Conservation (phyloP, 306 rosid species). For the Hippophae gyantsensis region DNA sequence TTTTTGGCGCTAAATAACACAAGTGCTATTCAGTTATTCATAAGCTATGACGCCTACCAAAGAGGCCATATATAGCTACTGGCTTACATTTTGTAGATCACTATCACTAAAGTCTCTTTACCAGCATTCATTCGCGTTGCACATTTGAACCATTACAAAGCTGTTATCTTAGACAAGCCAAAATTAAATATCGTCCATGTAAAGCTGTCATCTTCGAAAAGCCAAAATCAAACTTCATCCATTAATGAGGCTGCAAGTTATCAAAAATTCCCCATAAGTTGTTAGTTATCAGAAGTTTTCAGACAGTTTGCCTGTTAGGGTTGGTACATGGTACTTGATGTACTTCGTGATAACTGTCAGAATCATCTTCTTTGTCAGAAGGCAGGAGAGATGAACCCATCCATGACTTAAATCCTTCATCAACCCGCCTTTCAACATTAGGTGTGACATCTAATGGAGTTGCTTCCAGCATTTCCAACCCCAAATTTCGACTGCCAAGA, state of each 20-base stretch:
- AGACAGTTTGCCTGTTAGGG: constrained; percentile 38
- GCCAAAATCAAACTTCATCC: constrained; percentile 22
- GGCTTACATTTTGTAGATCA: constrained; percentile 16
- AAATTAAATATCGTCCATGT: constrained; percentile 15
- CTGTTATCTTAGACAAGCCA: constrained; percentile 16
- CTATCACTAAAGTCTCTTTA: constrained; percentile 7
- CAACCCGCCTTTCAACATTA: constrained; percentile 72
- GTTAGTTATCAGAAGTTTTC: constrained; percentile 16
- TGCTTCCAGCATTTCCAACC: constrained; percentile 91
- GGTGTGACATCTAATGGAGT: constrained; percentile 66
- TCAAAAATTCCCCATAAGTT: constrained; percentile 18
- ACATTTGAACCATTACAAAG: constrained; percentile 9
- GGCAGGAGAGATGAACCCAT: constrained; percentile 94
- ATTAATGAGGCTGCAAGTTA: constrained; percentile 23
- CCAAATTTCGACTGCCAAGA: constrained; percentile 47
- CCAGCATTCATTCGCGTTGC: constrained; percentile 5
- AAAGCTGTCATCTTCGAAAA: constrained; percentile 10
- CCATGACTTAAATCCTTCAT: constrained; percentile 90
- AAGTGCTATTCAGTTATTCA: constrained; percentile 20
- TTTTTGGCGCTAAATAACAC: too few relatives aligned
- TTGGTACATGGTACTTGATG: constrained; percentile 27
- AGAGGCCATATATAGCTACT: constrained; percentile 7
- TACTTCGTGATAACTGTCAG: constrained; percentile 44
- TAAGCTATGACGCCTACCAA: constrained; percentile 23
- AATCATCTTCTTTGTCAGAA: constrained; percentile 78